Conservation (phyloP, 208 protist species). For the Crithidia fasciculata region DNA sequence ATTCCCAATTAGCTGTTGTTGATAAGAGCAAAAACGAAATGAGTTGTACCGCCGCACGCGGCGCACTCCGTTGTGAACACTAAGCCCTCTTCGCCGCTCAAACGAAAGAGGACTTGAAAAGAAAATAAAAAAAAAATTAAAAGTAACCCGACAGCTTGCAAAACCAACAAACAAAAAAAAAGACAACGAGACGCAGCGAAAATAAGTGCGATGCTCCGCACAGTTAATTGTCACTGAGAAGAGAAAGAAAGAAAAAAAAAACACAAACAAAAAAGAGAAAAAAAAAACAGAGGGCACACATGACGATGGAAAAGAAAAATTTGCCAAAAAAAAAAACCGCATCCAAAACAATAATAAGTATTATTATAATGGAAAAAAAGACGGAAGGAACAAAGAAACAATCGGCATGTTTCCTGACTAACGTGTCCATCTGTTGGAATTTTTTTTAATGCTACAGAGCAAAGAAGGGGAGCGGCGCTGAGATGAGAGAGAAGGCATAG, state of each 20-base stretch:
- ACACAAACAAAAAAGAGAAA: not conserved
- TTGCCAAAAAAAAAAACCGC: not conserved
- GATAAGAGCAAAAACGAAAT: no score
- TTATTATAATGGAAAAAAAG: not conserved
- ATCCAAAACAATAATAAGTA: not conserved
- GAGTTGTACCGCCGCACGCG: no score
- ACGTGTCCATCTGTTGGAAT: no score
- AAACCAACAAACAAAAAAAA: not conserved
- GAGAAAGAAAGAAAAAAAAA: slow-evolving; percentile 9
- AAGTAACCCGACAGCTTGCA: not conserved
- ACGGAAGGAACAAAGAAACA: not conserved
- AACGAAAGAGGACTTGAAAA: no score
- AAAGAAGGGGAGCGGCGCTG: no score
- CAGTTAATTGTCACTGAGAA: not conserved
- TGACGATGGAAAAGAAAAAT: not conserved
- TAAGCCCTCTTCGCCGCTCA: no score
- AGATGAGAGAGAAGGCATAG: no score
- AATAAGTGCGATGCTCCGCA: not conserved
- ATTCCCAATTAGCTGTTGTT: no score
- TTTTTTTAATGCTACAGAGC: no score
- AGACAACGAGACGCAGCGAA: not conserved
- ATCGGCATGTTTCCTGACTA: not conserved
- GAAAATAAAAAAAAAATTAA: slow-evolving; percentile 12
- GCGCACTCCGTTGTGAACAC: no score
- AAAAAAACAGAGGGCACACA: not conserved